These are phyloP conservation scores for Ligustrum vulgare DNA, from an alignment of 257 asterid species.

Conservation along the genomic window DNA sequence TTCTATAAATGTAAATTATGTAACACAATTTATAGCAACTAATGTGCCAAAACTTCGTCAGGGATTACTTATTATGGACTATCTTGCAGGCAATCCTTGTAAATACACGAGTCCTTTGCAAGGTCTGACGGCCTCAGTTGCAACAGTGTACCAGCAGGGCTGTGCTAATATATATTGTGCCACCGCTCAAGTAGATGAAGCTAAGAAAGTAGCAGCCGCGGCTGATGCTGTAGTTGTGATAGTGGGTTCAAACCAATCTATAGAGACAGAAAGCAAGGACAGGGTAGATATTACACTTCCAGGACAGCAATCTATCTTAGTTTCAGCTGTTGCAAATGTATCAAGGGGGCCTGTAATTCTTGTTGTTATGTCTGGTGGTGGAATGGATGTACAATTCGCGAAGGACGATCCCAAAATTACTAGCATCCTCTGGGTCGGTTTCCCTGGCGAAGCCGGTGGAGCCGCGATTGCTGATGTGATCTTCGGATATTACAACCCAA, in stretches of 20 bases:
- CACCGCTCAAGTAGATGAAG: conserved; percentile 40
- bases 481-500: conserved; percentile 55
- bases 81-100: conserved; percentile 50
- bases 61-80: not conserved
- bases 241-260: conserved; percentile 62
- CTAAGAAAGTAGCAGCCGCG: conserved; percentile 48
- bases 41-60: not conserved
- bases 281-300: conserved; percentile 58
- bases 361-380: conserved; percentile 73
- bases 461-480: conserved; percentile 62
- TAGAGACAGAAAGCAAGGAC: conserved; percentile 50
- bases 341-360: conserved; percentile 64
- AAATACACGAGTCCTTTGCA: conserved; percentile 49
- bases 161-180: conserved; percentile 44
- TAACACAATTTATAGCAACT: not conserved
- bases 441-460: conserved; percentile 75
- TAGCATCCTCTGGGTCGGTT: conserved; percentile 71
- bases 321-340: conserved; percentile 54
- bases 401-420: conserved; percentile 52
- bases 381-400: conserved; percentile 63
- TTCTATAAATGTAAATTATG: not conserved
- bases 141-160: conserved; percentile 45
- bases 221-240: conserved; percentile 64
- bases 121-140: conserved; percentile 46
- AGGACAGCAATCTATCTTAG: conserved; percentile 49